Evolutionary conservation across 768 basidiomycete species (phyloP), one percentile per base, ranked within the genome.

Genomic region (Pleurotus citrinopileatus): DNA sequence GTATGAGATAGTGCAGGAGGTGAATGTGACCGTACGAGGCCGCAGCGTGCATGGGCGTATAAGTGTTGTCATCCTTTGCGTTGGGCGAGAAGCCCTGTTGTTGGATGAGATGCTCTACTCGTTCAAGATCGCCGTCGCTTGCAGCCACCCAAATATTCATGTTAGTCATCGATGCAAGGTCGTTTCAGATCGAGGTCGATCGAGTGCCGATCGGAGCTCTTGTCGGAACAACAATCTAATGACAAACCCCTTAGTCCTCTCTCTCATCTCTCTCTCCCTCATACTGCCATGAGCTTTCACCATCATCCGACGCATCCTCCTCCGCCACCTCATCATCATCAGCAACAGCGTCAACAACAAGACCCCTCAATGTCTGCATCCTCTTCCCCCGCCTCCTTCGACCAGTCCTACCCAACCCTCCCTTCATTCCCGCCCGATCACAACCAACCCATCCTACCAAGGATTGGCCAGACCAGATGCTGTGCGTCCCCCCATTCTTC

Each of bases 21-120:
- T 86, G 70, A 7, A 89, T 65, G 26, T 94, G 94, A 15, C 84
- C 91, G 63, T 96, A 97, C 1, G 94, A 96, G 1, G 94, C 94
- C 12, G 94, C 94, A 15, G 94, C 94, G 70, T 64, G 84, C 89
- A 93, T 91, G 29, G 91, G 89, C 0, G 91, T 93, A 68, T 93
- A 93, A 27, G 89, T 88, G 72, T 79, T 76, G 5, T 67, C 63
- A 63, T 93, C 91, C 4, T 86, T 84, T 13, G 68, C 72, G 61
- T 93, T 92, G 28, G 91, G 86, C 36, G 86, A 86, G 37, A 84
- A 62, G 36, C 76, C 83, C 83, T 67, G 59, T 61, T 63, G 50
- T 40, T 42, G 55, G 63, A 61, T 63, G 66, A 64, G 60, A 88
- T 69, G 60, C 70, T 73, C 77, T 34, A 97, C 84, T 15, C 88